These are phyloP conservation scores for Pyrus betulifolia DNA, from an alignment of 306 rosid genomes.

Conservation along the genomic window DNA sequence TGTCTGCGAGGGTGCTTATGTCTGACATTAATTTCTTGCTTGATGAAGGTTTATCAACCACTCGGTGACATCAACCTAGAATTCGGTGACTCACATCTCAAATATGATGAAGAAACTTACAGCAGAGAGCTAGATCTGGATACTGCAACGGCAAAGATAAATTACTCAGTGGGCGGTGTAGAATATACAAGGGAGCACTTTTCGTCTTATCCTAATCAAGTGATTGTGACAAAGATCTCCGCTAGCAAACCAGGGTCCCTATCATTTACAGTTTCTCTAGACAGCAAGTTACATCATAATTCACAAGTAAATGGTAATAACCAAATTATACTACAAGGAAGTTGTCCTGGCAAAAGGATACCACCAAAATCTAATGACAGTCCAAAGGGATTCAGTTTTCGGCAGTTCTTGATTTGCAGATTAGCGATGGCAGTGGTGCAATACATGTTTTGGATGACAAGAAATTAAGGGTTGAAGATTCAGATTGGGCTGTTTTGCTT, in stretches of 20 bases:
- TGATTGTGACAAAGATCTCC: conserved; percentile 58
- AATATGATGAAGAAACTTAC: conserved; percentile 54
- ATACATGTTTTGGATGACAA: conserved; percentile 54
- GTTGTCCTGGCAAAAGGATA: conserved; percentile 41
- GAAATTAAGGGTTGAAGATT: conserved; percentile 62
- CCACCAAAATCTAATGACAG: background rate
- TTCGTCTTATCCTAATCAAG: conserved; percentile 75
- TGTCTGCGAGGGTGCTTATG: background rate
- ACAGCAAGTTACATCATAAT: conserved; percentile 62
- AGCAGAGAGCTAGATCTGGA: conserved; percentile 74
- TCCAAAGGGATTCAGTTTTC: conserved; percentile 72
- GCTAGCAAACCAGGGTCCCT: conserved; percentile 64
- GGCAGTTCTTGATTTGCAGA: conserved; percentile 71
- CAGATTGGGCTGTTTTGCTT: conserved; percentile 68
- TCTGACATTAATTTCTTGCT: background rate
- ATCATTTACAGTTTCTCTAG: conserved; percentile 62
- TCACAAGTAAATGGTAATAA: conserved; percentile 42
- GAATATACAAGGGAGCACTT: conserved; percentile 82
- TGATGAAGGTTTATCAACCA: conserved; percentile 47
- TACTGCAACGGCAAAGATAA: conserved; percentile 56
- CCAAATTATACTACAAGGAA: conserved; percentile 64
- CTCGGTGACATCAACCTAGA: conserved; percentile 77
- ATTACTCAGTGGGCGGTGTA: conserved; percentile 61
- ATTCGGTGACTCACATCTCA: conserved; percentile 62
- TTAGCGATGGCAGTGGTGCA: conserved; percentile 52